These are phyloP conservation scores for Xenosphaeropsis pyriputrescens DNA, from an alignment of 2,329 filamentous ascomycete genomes.

Conservation along the genomic window DNA sequence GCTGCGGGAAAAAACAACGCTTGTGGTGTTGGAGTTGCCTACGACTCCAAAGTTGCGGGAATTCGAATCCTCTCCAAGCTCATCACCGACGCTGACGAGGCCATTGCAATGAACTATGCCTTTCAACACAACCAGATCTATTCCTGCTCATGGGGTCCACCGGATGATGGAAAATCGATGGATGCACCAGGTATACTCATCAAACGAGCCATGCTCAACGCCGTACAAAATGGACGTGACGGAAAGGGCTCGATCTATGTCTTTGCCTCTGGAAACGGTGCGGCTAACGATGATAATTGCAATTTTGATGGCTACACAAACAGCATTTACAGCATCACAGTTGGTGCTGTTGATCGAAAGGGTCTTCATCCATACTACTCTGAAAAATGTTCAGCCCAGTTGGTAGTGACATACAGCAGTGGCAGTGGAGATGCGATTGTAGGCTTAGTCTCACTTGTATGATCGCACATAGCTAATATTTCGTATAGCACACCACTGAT, in stretches of 20 bases:
- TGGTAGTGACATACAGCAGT: conserved; percentile 95
- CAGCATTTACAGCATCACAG: conserved; percentile 96
- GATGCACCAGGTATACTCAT: conserved; percentile 85
- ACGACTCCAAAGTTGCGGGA: conserved; percentile 78
- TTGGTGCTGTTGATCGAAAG: conserved; percentile 79
- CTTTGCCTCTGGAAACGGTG: conserved; percentile 93
- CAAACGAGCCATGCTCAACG: conserved; percentile 78
- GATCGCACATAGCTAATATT: conserved; percentile 7
- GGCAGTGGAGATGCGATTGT: conserved; percentile 74
- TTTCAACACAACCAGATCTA: conserved; percentile 91
- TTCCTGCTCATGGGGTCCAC: conserved; percentile 96
- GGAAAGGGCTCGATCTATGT: conserved; percentile 87
- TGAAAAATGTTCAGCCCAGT: conserved; percentile 85
- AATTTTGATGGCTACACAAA: conserved; percentile 99
- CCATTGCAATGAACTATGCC: conserved; percentile 81
- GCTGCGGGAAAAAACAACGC: conserved; percentile 83
- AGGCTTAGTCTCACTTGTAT: conserved; percentile 16
- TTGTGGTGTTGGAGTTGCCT: conserved; percentile 92
- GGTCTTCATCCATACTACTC: conserved; percentile 92
- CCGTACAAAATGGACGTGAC: conserved; percentile 71
- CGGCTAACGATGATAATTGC: conserved; percentile 79
- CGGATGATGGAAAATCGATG: conserved; percentile 88
- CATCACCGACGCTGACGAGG: conserved; percentile 87
- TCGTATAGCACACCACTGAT: conserved; percentile 69
- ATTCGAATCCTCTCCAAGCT: conserved; percentile 84